Conservation (phyloP, 345 rosid species). For the Raphanus sativus region DNA sequence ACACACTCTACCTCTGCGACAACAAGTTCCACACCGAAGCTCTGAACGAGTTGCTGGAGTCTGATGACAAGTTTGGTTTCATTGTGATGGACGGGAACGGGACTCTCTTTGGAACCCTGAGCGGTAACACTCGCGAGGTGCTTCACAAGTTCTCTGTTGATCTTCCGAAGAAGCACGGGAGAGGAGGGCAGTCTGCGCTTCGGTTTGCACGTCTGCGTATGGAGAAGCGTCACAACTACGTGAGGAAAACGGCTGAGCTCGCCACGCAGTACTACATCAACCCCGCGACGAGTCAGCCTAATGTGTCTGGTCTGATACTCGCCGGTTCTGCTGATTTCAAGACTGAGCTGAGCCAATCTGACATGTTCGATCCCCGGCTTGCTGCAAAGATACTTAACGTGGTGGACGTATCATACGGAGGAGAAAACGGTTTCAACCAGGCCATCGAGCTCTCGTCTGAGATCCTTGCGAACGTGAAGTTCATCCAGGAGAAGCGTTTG, state of each 20-base stretch:
- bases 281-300: conserved; percentile 10
- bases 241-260: conserved; percentile 47
- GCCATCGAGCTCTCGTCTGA: conserved; percentile 3
- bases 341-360: conserved; percentile 9
- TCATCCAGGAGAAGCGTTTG: conserved; percentile 14
- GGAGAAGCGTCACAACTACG: conserved; percentile 40
- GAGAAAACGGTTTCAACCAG: conserved; percentile 10
- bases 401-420: conserved; percentile 8
- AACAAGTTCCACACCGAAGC: conserved; percentile 33
- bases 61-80: conserved; percentile 31
- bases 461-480: conserved; percentile 10
- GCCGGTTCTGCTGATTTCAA: conserved; percentile 11
- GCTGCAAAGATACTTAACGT: not conserved
- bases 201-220: conserved; percentile 46
- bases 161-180: conserved; percentile 50
- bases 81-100: conserved; percentile 48
- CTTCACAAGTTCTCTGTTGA: conserved; percentile 46
- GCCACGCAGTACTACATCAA: conserved; percentile 19
- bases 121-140: conserved; percentile 44
- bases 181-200: conserved; percentile 52
- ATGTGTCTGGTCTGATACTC: conserved; percentile 4
- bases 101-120: conserved; percentile 45
- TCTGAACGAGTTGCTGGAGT: conserved; percentile 24
- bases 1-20: conserved; percentile 45
- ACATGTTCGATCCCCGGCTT: conserved; percentile 13